These are phyloP conservation scores for Lentinula boryana DNA, from an alignment of 768 basidiomycete species.

Conservation along the genomic window DNA sequence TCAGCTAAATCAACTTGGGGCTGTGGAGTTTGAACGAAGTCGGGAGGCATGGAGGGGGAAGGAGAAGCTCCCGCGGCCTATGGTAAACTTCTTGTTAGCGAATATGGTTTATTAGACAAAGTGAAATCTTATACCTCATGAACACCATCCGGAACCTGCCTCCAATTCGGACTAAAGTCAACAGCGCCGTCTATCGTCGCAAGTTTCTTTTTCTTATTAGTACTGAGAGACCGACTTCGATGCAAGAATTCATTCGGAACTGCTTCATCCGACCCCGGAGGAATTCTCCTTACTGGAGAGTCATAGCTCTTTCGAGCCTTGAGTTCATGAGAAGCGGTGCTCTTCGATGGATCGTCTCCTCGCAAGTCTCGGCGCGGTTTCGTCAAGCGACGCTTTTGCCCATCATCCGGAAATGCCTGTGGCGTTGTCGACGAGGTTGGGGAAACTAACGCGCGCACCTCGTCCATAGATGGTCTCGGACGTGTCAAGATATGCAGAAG, in stretches of 20 bases:
- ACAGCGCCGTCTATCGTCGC: neutral
- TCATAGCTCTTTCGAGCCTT: slow-evolving; percentile 7
- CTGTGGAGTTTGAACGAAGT: neutral
- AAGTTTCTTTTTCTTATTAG: neutral
- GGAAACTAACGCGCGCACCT: neutral
- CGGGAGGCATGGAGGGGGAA: neutral
- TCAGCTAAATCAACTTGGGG: neutral
- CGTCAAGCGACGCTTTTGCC: slow-evolving; percentile 24
- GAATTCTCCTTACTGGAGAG: neutral
- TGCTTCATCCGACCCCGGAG: neutral
- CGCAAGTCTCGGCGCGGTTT: slow-evolving; percentile 32
- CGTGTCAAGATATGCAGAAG: neutral
- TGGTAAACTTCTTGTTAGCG: neutral
- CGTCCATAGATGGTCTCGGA: neutral
- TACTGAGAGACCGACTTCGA: slow-evolving; percentile 8
- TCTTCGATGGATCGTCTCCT: slow-evolving; percentile 15
- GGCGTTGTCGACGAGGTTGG: neutral
- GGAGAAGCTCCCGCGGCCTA: neutral
- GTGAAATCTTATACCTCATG: neutral
- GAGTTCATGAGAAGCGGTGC: slow-evolving; percentile 10
- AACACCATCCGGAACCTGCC: neutral
- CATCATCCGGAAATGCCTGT: slow-evolving; percentile 12
- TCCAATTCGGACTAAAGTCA: slow-evolving; percentile 13
- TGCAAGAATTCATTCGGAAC: neutral
- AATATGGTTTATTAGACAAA: neutral